These are phyloP conservation scores for Eucalyptus regnans DNA, from an alignment of 345 rosid genomes.

Conservation along the genomic window DNA sequence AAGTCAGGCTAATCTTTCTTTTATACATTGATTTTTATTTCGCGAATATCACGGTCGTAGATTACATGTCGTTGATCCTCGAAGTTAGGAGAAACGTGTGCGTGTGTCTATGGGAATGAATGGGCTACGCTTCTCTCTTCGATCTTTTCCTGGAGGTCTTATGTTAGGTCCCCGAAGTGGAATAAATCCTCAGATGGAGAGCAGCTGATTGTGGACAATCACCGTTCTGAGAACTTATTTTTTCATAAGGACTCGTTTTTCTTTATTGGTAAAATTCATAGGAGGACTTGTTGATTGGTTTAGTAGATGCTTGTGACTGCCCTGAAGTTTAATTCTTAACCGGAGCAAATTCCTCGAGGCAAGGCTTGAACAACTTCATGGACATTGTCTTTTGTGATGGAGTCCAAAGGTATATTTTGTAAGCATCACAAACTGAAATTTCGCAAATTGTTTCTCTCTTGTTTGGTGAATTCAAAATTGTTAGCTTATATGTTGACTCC, in stretches of 20 bases:
- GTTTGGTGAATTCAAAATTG: too few relatives aligned
- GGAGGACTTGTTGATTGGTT: not conserved
- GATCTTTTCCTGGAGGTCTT: not conserved
- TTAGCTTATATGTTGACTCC: too few relatives aligned
- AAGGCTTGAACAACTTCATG: too few relatives aligned
- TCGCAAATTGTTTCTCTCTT: too few relatives aligned
- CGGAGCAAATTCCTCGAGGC: too few relatives aligned
- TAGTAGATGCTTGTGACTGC: not conserved
- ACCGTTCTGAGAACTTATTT: not conserved
- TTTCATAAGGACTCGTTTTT: not conserved
- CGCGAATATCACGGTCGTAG: not conserved
- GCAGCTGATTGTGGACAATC: not conserved
- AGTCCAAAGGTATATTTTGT: too few relatives aligned
- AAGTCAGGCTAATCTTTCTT: not conserved
- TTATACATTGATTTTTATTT: too few relatives aligned
- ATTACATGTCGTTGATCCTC: not conserved
- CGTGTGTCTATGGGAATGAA: not conserved
- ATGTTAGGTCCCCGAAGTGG: not conserved
- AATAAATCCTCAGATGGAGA: not conserved
- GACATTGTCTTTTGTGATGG: too few relatives aligned
- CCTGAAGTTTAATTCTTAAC: too few relatives aligned
- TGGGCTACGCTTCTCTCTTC: not conserved
- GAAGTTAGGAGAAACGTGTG: not conserved
- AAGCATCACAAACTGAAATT: too few relatives aligned
- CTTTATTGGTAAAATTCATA: not conserved